Base-by-base conservation (phyloP, 345 rosid species). In the Barbarea vulgaris region DNA sequence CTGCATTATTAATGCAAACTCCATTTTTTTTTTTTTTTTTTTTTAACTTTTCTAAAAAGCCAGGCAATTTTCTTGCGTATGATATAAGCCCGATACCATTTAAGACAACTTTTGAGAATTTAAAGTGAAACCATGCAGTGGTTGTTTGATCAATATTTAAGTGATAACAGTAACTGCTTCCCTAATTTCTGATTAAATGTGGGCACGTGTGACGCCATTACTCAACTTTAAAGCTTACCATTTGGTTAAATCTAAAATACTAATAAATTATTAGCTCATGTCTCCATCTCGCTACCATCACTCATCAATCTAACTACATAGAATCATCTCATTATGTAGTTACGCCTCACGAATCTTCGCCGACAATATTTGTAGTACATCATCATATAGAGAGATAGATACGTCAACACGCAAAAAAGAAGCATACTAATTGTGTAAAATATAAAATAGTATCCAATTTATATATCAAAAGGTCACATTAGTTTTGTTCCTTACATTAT, bases 211-310 rank as follows among this genome's bases (percentile, higher is more conserved):
- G 73, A 72, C 58, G 73, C 69, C 67, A 65, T 71, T 56, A 76
- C 58, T 44, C 65, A 62, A 47, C 51, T 28, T 68, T 69, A 62
- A 53, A 69, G 80, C 64, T 75, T 55, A 65, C 64, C 27, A 37
- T 47, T 64, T 77, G 19, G 63, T 46, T 64, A 18, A 47, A 47
- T 77, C 2, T 5, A n/a, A n/a, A 18, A 14, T 11, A 34, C 0
- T 34, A 39, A 48, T 30, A 25, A 64, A 14, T 17, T 44, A 70
- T 64, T n/a, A 50, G 48, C 30, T 57, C 48, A 7, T 58, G 81
- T 78, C 81, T 72, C 81, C 81, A 78, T 72, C 77, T 72, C 74
- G 69, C 44, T 19, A 66, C 81, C 81, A 78, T 65, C 77, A 78
- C 77, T 72, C 61, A 28, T 57, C 72, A 78, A 72, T 65, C 64